Evolutionary conservation across 805 yeast genomes (phyloP), one percentile per base, ranked within the genome.

Genomic region (Soucietia sequanensis): DNA sequence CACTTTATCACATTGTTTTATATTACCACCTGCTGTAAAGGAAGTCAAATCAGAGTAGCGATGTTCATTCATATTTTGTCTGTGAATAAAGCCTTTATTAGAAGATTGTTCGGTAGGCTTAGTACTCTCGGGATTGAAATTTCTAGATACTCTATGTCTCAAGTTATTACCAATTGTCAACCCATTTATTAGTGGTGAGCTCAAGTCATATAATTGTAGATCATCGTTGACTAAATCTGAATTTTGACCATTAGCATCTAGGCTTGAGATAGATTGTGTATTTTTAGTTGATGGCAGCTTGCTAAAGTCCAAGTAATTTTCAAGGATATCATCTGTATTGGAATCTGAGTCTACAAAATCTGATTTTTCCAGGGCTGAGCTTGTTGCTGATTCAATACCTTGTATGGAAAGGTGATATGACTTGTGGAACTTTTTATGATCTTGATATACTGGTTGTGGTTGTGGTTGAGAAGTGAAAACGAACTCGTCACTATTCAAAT

Each of bases 301-400:
- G 25, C 54, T 53, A 5, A 39, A 23, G 20, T 52, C 59, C 25
- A 62, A 35, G 38, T 62, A 62, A 34, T 52, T 54, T 27, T 62
- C 67, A 8, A 61, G 44, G 5, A 58, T 50, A 35, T 58, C 90
- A 14, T 58, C 50, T n/a, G 43, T 56, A 21, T 43, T 45, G 13
- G 20, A 25, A 17, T 42, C 44, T n/a, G 29, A 32, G 11, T 31
- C 45, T 28, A 22, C 39, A 22, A 28, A 49, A 14, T 34, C 33
- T 6, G 38, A 22, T 4, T 22, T 30, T 6, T 17, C 16, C 23
- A 14, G 12, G 14, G 16, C 14, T 10, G 12, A 17, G 21, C 12
- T 13, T 17, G 18, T 22, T 15, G 26, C n/a, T 4, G 17, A n/a
- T 15, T 35, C 28, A 17, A 27, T 19, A 10, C 56, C 53, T 27